Evolutionary conservation across 805 yeast genomes (phyloP).

Genomic region (Yamadazyma tumulicola): DNA sequence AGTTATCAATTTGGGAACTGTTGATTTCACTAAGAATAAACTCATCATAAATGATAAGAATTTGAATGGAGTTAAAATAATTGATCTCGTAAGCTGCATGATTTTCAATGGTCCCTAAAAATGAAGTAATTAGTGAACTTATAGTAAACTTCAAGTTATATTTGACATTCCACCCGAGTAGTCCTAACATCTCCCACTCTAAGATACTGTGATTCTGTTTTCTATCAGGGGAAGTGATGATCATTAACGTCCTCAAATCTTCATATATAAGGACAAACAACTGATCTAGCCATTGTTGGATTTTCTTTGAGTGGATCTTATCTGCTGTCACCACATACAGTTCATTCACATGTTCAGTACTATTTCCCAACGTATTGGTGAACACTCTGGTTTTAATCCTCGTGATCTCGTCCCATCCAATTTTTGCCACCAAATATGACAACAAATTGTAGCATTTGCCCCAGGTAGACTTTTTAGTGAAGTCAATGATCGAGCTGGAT

Average conservation of each 20-base stretch:
- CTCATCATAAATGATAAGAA: conserved; percentile 48
- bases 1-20: conserved; percentile 30
- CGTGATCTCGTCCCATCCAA: conserved; percentile 83
- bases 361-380: conserved; percentile 24
- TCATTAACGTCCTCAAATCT: conserved; percentile 38
- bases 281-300: conserved; percentile 80
- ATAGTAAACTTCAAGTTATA: conserved; percentile 36
- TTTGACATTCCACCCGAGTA: conserved; percentile 45
- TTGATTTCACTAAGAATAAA: conserved; percentile 33
- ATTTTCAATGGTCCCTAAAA: conserved; percentile 44
- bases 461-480: conserved; percentile 35
- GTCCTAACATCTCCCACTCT: conserved; percentile 74
- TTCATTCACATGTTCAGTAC: background rate
- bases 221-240: conserved; percentile 19
- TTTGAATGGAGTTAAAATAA: conserved; percentile 49
- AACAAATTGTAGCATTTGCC: conserved; percentile 59
- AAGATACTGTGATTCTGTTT: conserved; percentile 51
- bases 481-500: conserved; percentile 28
- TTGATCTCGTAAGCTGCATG: conserved; percentile 57
- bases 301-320: conserved; percentile 21
- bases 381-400: conserved; percentile 66
- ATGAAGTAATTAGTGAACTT: conserved; percentile 41
- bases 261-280: conserved; percentile 68
- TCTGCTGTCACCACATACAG: conserved; percentile 15
- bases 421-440: conserved; percentile 58